Evolutionary conservation across 306 rosid species (phyloP), one percentile per base, ranked within the genome.

Genomic region (Lupinus albus): DNA sequence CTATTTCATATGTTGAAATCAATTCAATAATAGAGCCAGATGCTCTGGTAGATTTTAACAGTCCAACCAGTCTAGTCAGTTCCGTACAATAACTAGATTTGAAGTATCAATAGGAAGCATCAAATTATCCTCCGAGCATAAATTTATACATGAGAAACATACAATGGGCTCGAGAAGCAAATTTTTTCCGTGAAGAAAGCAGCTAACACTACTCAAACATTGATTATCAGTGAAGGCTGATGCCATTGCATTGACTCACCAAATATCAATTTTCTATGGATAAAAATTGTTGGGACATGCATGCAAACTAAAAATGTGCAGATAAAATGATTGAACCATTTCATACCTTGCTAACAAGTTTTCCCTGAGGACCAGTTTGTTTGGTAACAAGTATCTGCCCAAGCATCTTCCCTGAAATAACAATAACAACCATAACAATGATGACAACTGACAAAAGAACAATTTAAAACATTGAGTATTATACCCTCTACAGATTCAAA

Each of bases 371-470:
- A 52, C 99, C 99, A 53, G 99, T 80, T 86, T 94, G 99, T 71
- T 94, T 94, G 42, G 99, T 90, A 78, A 94, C 99, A 56, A 94
- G 95, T 74, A 90, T 79, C 86, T 94, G 92, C 58, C 97, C 99
- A 54, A 90, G 97, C 99, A 94, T 94, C 81, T 90, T 94, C 61
- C 85, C 99, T 94, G 89, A 79, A 80, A 70, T 14, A 42, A 68
- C 14, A 41, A 72, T 2, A 70, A 48, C 18, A 35, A 64, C 13
- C 25, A 20, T 20, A 20, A 20, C 30, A 58, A 28, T 61, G 11
- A 41, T 48, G 11, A 48, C 8, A 7, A 64, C n/a, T 46, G 16
- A 48, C 8, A 64, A 5, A 8, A 6, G 3, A 7, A 65, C 15
- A 71, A 6, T 13, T 33, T 44, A 38, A 8, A 50, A 63, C 25